phyloP scores from a whole-genome alignment of 2,329 filamentous ascomycete species.

The Cladobotryum protrusum region DNA sequence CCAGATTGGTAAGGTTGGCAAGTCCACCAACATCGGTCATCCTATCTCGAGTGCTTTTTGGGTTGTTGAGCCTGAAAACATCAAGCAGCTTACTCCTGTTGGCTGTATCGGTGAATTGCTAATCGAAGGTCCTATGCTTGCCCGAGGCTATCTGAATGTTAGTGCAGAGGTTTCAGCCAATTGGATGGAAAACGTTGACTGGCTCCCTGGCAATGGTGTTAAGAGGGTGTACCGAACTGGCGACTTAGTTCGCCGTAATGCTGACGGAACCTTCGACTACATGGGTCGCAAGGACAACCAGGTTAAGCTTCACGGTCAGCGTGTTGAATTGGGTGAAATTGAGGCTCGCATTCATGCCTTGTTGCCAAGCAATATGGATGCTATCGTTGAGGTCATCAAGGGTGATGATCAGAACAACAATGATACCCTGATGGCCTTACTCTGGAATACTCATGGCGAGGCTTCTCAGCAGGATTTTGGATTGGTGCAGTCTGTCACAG shows the following conservation, averaged over 20 bases:
- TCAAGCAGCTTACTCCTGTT: conserved; percentile 14
- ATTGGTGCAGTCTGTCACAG: conserved; percentile 6
- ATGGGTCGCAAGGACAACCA: conserved; percentile 10
- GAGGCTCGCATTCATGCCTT: conserved; percentile 8
- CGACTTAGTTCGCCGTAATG: conserved; percentile 10
- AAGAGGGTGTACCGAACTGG: conserved; percentile 9
- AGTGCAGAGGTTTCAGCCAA: conserved; percentile 12
- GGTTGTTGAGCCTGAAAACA: conserved; percentile 14
- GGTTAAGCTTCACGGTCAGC: conserved; percentile 11
- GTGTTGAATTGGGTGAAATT: conserved; percentile 11
- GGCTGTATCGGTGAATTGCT: conserved; percentile 16
- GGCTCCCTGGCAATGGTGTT: conserved; percentile 1
- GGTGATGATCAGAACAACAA: conserved; percentile 1
- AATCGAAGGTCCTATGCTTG: conserved; percentile 17
- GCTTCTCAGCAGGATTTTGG: background rate
- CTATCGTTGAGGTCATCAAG: conserved; percentile 9
- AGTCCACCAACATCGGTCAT: conserved; percentile 9
- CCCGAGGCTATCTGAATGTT: conserved; percentile 14
- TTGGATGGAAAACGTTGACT: conserved; percentile 11
- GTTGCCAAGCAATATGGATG: conserved; percentile 5
- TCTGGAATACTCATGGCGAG: conserved; percentile 11
- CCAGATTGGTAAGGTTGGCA: conserved; percentile 2
- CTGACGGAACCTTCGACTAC: conserved; percentile 10
- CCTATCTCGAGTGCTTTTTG: conserved; percentile 13
- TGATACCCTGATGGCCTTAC: conserved; percentile 8